Percentiles rank a stretch among this genome's conserved stretches.
Evolutionary conservation across 345 rosid species (phyloP).

Genomic region (Microcos paniculata): DNA sequence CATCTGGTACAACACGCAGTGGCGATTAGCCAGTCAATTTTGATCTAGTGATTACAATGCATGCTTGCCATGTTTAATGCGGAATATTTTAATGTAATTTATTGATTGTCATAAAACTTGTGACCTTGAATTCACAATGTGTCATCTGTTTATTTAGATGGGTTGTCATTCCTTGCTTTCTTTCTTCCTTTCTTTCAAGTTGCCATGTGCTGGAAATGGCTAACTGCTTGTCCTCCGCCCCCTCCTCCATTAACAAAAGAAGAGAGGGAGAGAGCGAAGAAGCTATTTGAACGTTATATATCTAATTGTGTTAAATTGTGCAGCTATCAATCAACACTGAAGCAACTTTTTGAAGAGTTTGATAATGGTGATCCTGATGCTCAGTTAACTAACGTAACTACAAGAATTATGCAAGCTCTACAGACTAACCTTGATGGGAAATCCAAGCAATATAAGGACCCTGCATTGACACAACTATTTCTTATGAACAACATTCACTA

Average conservation of each 20-base stretch:
- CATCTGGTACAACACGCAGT: too few relatives aligned
- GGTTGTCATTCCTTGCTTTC: neutral
- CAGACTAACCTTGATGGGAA: slow-evolving; percentile 89
- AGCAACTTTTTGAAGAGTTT: slow-evolving; percentile 84
- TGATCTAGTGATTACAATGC: neutral
- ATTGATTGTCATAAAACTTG: neutral
- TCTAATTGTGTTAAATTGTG: slow-evolving; percentile 10
- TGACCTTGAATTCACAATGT: neutral
- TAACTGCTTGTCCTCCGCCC: too few relatives aligned
- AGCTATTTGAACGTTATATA: neutral
- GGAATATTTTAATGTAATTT: too few relatives aligned
- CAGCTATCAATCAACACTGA: slow-evolving; percentile 83
- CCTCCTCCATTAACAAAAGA: neutral
- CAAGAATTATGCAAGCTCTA: slow-evolving; percentile 85
- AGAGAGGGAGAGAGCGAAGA: too few relatives aligned
- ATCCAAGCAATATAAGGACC: slow-evolving; percentile 94
- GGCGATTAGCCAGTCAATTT: neutral
- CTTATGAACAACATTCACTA: slow-evolving; percentile 97
- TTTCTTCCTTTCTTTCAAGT: neutral
- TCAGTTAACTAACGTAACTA: slow-evolving; percentile 63
- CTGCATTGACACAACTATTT: slow-evolving; percentile 88
- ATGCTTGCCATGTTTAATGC: neutral
- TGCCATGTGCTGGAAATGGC: neutral
- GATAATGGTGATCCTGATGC: slow-evolving; percentile 37
- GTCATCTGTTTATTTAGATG: neutral